A percentile compares a stretch with the other conserved stretches of the same genome.
Conservation (phyloP, 2,329 filamentous ascomycete species). For the Beauveria pseudobassiana region DNA sequence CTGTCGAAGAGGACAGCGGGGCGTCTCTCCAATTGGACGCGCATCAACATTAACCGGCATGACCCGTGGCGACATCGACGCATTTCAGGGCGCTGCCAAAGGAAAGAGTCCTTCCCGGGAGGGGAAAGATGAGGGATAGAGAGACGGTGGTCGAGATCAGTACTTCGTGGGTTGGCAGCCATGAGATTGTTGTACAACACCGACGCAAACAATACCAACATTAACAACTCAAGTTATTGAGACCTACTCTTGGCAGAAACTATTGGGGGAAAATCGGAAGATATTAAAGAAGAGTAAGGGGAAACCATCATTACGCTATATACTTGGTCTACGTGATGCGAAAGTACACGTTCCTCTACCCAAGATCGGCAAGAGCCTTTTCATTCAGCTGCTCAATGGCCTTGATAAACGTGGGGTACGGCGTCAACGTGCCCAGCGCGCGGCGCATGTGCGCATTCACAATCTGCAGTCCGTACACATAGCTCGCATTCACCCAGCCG, state of each 20-base stretch:
- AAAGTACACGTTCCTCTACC: conserved; percentile 11
- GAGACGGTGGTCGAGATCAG: neutral
- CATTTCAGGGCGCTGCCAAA: neutral
- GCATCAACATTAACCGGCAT: neutral
- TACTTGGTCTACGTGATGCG: conserved; percentile 2
- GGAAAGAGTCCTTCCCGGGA: neutral
- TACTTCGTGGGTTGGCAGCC: neutral
- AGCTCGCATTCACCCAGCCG: conserved; percentile 98
- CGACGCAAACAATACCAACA: too few species aligned
- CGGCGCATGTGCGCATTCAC: conserved; percentile 84
- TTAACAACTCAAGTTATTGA: neutral
- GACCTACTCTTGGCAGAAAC: too few species aligned
- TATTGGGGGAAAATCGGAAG: neutral
- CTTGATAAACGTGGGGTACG: conserved; percentile 74
- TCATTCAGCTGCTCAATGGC: conserved; percentile 52
- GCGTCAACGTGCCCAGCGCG: conserved; percentile 79
- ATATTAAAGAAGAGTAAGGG: neutral
- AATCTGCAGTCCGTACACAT: conserved; percentile 85
- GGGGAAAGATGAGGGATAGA: neutral
- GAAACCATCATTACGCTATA: conserved; percentile 2
- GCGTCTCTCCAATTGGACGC: neutral
- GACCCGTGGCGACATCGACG: neutral
- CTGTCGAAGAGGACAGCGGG: neutral
- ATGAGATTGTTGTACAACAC: neutral
- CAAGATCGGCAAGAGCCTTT: conserved; percentile 42